phyloP scores from a whole-genome alignment of 1,284 basidiomycete species.

The Rhodofomes roseus region DNA sequence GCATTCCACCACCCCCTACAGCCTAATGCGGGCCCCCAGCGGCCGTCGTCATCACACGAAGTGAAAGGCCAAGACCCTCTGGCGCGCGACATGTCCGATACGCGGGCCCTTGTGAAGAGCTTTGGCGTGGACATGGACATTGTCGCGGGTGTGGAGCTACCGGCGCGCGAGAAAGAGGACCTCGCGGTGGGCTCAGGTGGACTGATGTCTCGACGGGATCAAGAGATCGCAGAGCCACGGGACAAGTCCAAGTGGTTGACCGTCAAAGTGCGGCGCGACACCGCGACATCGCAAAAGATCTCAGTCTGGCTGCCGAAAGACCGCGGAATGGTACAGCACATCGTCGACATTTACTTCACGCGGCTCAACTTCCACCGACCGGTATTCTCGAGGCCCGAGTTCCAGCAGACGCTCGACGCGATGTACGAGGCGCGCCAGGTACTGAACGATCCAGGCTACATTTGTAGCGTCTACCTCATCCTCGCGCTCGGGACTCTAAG shows the following conservation, averaged over 20 bases:
- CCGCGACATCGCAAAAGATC: slow-evolving; percentile 16
- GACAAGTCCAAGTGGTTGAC: slow-evolving; percentile 58
- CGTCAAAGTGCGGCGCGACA: slow-evolving; percentile 45
- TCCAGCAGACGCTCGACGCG: slow-evolving; percentile 55
- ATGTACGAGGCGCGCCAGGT: slow-evolving; percentile 56
- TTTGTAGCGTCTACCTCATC: slow-evolving; percentile 73
- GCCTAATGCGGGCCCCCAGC: slow-evolving; percentile 29
- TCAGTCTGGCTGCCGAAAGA: slow-evolving; percentile 71
- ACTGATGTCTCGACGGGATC: slow-evolving; percentile 64
- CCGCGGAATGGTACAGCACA: slow-evolving; percentile 53
- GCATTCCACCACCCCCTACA: slow-evolving; percentile 47
- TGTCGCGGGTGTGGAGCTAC: slow-evolving; percentile 57
- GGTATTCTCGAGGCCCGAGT: slow-evolving; percentile 62
- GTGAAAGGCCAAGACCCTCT: slow-evolving; percentile 73
- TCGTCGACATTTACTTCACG: slow-evolving; percentile 68
- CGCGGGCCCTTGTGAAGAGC: slow-evolving; percentile 67
- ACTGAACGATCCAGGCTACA: slow-evolving; percentile 66
- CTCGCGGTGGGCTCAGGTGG: slow-evolving; percentile 70
- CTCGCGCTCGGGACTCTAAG: slow-evolving; percentile 77
- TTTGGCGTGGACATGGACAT: slow-evolving; percentile 74
- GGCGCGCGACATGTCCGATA: slow-evolving; percentile 70
- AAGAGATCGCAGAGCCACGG: slow-evolving; percentile 52
- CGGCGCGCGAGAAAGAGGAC: slow-evolving; percentile 61
- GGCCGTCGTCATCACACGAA: slow-evolving; percentile 34
- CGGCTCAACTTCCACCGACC: slow-evolving; percentile 77